Evolutionary conservation across 768 basidiomycete genomes (phyloP), one percentile per base, ranked within the genome.

Genomic region (Suillus bovinus): DNA sequence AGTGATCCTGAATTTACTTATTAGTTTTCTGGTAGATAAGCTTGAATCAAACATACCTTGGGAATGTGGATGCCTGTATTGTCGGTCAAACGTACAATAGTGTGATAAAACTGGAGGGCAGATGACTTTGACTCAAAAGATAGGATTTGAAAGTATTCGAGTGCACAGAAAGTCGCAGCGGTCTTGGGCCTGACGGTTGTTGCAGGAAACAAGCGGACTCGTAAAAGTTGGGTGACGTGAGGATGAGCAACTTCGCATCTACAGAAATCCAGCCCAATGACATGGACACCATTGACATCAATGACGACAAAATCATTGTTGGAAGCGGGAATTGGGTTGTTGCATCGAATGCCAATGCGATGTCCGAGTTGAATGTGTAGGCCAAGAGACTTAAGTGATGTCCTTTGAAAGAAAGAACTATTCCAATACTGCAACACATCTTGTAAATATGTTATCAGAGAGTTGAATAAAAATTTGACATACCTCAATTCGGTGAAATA

Each of bases 81-180:
- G 54, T 79, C 72, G 0, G 74, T 76, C 24, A 61, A 39, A 1
- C 68, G 61, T 3, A 49, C 63, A 1, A 80, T 46, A 0, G 69
- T 46, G 1, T 63, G 62, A 58, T 78, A 79, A 61, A 72, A 79
- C 39, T 78, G 72, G 44, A 66, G 77, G 0, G 60, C 67, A 0
- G 73, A 76, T 0, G 70, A 39, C 53, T 79, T 79, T 0, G 69
- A 73, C 42, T 74, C 68, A 16, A 77, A 70, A 0, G 69, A 69
- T 4, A 76, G 60, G 2, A 74, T 36, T 11, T 81, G 78, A 36
- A 77, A 79, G 4, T 63, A 53, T 17, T 72, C 60, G 0, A 79
- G 68, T 3, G 72, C 64, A 0, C 54, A 33, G 50, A 79, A 75
- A 0, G 76, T 79, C 0, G 71, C 69, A 0, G 69, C 75, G 0